These are phyloP conservation scores for Podaxis sp. DNA, from an alignment of 768 basidiomycete species.

Conservation along the genomic window DNA sequence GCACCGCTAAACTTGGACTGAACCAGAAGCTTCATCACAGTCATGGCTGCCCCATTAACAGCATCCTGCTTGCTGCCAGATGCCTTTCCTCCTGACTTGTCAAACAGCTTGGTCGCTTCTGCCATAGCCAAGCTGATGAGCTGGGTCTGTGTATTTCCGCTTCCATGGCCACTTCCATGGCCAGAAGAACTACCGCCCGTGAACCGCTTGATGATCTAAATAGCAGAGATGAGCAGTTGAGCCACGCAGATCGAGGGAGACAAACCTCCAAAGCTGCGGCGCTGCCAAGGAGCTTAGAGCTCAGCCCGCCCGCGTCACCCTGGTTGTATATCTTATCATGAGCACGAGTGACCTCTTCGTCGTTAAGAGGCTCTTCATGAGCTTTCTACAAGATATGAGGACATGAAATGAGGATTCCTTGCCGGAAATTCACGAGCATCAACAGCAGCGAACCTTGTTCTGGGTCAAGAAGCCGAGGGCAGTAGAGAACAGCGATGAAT, in stretches of 20 bases:
- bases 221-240: neutral
- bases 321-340: constrained; percentile 64
- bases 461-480: constrained; percentile 53
- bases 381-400: constrained; percentile 34
- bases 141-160: constrained; percentile 53
- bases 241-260: neutral
- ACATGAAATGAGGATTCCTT: neutral
- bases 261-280: constrained; percentile 76
- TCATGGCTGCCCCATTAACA: constrained; percentile 83
- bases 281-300: constrained; percentile 64
- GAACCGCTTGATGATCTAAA: constrained; percentile 65
- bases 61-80: constrained; percentile 80
- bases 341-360: constrained; percentile 57
- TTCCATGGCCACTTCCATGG: neutral
- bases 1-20: constrained; percentile 58
- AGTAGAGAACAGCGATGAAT: constrained; percentile 53
- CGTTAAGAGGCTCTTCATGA: constrained; percentile 64
- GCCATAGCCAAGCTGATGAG: constrained; percentile 87
- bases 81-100: constrained; percentile 61
- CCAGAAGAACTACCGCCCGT: constrained; percentile 40
- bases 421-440: neutral
- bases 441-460: constrained; percentile 41
- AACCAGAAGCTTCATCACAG: constrained; percentile 79
- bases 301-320: constrained; percentile 49
- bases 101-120: constrained; percentile 75